A percentile compares a stretch with the other conserved stretches of the same genome.
These are phyloP conservation scores for Boeremia exigua DNA, from an alignment of 2,329 filamentous ascomycete species.

Conservation along the genomic window DNA sequence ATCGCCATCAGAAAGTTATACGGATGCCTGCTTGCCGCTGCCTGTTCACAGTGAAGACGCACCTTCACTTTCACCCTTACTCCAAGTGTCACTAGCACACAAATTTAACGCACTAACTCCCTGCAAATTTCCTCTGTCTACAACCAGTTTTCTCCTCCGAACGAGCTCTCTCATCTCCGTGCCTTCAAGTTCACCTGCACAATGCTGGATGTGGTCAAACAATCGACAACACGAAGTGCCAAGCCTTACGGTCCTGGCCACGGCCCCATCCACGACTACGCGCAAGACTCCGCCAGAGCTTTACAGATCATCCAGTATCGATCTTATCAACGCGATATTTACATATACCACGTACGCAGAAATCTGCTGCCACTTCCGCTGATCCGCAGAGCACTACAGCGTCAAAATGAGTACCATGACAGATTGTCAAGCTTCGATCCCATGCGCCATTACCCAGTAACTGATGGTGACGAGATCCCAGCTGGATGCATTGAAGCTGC, in stretches of 20 bases:
- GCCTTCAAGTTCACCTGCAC: not conserved
- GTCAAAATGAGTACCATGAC: conserved; percentile 18
- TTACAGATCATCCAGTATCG: conserved; percentile 19
- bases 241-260: not conserved
- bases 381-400: conserved; percentile 7
- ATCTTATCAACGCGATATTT: conserved; percentile 21
- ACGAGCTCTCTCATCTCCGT: not conserved
- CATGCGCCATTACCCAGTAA: not conserved
- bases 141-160: not conserved
- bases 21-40: not conserved
- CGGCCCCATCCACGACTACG: not conserved
- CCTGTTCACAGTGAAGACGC: conserved; percentile 3
- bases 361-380: conserved; percentile 6
- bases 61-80: conserved; percentile 1
- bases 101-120: not conserved
- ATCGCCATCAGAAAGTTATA: no score
- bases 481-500: conserved; percentile 24
- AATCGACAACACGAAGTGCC: not conserved
- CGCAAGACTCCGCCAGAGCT: not conserved
- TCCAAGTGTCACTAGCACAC: not conserved
- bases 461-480: conserved; percentile 27
- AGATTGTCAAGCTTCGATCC: conserved; percentile 21
- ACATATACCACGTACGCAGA: conserved; percentile 29
- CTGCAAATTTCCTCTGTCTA: not conserved
- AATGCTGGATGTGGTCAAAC: not conserved